These are phyloP conservation scores for Domatiomyces catenatus DNA, from an alignment of 2,329 filamentous ascomycete genomes.

Conservation along the genomic window DNA sequence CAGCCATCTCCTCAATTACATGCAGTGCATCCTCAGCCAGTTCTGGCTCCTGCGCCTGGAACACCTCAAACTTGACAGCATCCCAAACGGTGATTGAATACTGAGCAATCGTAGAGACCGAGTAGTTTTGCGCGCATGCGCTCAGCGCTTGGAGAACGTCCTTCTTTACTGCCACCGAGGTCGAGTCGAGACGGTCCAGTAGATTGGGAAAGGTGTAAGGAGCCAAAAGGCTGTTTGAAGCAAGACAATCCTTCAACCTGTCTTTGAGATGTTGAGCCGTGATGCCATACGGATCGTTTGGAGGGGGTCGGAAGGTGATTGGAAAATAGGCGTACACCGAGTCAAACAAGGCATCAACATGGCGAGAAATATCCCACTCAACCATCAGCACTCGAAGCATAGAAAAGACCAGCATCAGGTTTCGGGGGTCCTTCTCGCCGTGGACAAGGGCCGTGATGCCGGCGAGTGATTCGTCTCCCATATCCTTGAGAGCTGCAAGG, in stretches of 20 bases:
- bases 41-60: conserved; percentile 52
- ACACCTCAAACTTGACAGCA: conserved; percentile 52
- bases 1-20: conserved; percentile 40
- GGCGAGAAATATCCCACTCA: conserved; percentile 48
- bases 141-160: conserved; percentile 50
- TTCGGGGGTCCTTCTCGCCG: conserved; percentile 54
- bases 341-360: conserved; percentile 49
- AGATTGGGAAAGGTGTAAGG: conserved; percentile 51
- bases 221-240: conserved; percentile 47
- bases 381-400: conserved; percentile 51
- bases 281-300: conserved; percentile 54
- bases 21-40: conserved; percentile 44
- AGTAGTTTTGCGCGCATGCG: conserved; percentile 45
- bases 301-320: conserved; percentile 54
- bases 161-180: conserved; percentile 53
- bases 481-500: conserved; percentile 33
- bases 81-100: conserved; percentile 55
- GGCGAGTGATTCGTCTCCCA: conserved; percentile 45
- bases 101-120: conserved; percentile 41
- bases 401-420: conserved; percentile 56
- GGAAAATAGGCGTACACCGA: conserved; percentile 59
- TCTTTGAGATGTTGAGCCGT: conserved; percentile 54
- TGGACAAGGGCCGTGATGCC: conserved; percentile 50
- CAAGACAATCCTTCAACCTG: conserved; percentile 47
- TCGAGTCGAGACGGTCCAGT: conserved; percentile 54